Conservation (phyloP, 257 asterid species). For the Sherardia arvensis region DNA sequence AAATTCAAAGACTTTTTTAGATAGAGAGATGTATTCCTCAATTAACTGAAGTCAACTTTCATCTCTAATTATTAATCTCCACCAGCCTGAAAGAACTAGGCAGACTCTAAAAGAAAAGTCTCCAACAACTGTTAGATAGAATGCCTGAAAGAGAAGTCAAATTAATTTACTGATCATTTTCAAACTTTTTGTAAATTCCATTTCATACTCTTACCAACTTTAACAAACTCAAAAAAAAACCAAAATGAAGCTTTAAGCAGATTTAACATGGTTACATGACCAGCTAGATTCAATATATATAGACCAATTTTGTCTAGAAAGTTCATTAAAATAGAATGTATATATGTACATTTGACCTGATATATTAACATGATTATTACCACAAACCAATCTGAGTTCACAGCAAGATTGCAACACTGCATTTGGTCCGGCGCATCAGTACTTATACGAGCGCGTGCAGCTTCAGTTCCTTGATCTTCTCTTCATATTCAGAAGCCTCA, state of each 20-base stretch:
- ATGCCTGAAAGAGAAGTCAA: background rate
- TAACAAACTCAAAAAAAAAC: background rate
- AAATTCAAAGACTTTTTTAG: background rate
- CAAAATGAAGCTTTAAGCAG: background rate
- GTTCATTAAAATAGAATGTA: too few relatives aligned
- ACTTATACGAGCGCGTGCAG: background rate
- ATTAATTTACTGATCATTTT: background rate
- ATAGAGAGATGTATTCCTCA: background rate
- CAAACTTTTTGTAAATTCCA: background rate
- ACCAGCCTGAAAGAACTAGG: background rate
- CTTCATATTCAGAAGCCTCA: background rate
- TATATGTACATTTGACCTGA: too few relatives aligned
- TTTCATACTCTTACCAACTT: too few relatives aligned
- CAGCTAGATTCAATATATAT: too few relatives aligned
- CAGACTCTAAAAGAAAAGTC: too few relatives aligned
- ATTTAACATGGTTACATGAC: too few relatives aligned
- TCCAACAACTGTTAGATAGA: background rate
- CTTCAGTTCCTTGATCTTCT: background rate
- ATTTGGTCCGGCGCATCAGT: too few relatives aligned
- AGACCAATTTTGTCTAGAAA: too few relatives aligned
- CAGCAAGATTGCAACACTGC: too few relatives aligned
- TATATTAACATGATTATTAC: too few relatives aligned
- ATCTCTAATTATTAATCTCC: background rate
- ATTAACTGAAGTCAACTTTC: background rate
- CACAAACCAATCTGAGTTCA: too few relatives aligned